Percentiles rank a stretch among this genome's conserved stretches.
These are phyloP conservation scores for Cordyceps farinosa DNA, from an alignment of 2,329 filamentous ascomycete species.

Conservation along the genomic window DNA sequence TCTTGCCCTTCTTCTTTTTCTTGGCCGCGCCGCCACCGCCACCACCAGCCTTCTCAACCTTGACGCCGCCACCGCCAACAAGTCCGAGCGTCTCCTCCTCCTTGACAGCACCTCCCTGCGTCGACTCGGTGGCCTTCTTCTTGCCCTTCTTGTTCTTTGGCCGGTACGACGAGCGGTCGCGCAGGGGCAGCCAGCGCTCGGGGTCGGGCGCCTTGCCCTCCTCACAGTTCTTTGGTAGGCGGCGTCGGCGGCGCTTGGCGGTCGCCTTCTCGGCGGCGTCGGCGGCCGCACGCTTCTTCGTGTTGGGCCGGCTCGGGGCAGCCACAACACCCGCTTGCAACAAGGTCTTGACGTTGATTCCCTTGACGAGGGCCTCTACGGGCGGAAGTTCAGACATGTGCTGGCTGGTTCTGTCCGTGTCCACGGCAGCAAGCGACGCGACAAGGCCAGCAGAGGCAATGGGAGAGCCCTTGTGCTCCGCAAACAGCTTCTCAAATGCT, in stretches of 20 bases:
- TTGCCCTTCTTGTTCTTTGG: conserved; percentile 92
- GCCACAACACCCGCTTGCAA: conserved; percentile 60
- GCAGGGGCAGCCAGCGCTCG: conserved; percentile 88
- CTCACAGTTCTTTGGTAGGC: conserved; percentile 70
- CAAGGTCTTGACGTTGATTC: conserved; percentile 59
- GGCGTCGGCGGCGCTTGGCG: conserved; percentile 58
- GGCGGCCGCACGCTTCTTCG: conserved; percentile 49
- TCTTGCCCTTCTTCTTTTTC: conserved; percentile 54
- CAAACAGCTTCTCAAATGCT: conserved; percentile 72
- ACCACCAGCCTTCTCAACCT: conserved; percentile 55
- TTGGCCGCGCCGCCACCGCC: conserved; percentile 41
- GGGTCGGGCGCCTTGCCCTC: conserved; percentile 78
- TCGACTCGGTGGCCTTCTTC: conserved; percentile 72
- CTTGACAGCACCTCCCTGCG: conserved; percentile 78
- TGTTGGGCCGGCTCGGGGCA: conserved; percentile 35
- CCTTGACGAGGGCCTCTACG: conserved; percentile 57
- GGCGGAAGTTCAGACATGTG: conserved; percentile 57
- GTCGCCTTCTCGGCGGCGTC: conserved; percentile 38
- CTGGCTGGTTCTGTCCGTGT: conserved; percentile 53
- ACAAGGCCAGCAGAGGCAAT: conserved; percentile 79
- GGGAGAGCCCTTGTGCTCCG: conserved; percentile 62
- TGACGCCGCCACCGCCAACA: conserved; percentile 61
- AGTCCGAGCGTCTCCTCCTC: conserved; percentile 67
- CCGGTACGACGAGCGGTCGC: conserved; percentile 82
- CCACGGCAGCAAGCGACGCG: conserved; percentile 67